A percentile compares a stretch with the other conserved stretches of the same genome.
These are phyloP conservation scores for Sporothrix euskadiensis DNA, from an alignment of 2,329 filamentous ascomycete genomes.

Conservation along the genomic window DNA sequence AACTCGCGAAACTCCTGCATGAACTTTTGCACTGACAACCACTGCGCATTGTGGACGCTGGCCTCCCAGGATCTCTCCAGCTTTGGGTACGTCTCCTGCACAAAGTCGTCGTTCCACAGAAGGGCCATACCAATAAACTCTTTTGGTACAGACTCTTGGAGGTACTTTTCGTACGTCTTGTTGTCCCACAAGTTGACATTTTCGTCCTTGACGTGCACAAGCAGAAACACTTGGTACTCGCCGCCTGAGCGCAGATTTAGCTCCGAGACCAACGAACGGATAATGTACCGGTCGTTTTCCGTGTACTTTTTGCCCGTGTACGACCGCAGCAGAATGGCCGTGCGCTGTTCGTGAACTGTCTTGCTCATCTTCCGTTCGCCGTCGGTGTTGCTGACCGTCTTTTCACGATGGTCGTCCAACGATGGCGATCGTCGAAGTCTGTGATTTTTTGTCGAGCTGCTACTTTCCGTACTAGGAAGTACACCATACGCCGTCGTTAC, in stretches of 20 bases:
- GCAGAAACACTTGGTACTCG: constrained; percentile 76
- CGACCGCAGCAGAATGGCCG: constrained; percentile 73
- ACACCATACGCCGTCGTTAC: constrained; percentile 37
- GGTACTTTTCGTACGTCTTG: constrained; percentile 58
- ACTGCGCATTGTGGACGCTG: constrained; percentile 63
- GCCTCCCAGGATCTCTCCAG: constrained; percentile 57
- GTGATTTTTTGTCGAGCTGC: background rate
- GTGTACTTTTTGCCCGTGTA: constrained; percentile 76
- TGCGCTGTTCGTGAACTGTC: constrained; percentile 52
- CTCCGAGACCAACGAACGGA: constrained; percentile 78
- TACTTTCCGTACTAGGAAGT: background rate
- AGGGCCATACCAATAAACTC: constrained; percentile 67
- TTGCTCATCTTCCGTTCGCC: background rate
- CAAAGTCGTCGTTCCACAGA: constrained; percentile 73
- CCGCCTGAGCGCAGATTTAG: constrained; percentile 73
- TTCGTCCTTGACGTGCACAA: constrained; percentile 71
- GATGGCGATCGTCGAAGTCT: background rate
- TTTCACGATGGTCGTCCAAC: background rate
- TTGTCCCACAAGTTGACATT: constrained; percentile 59
- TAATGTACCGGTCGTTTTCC: constrained; percentile 74
- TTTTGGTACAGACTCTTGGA: constrained; percentile 46
- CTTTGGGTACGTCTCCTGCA: constrained; percentile 74
- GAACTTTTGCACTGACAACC: constrained; percentile 74
- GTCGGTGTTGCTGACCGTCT: background rate
- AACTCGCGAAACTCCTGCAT: constrained; percentile 75